Percentiles rank a stretch among this genome's conserved stretches.
Evolutionary conservation across 192 early-diverging fungal species (phyloP).

Genomic region (Lobosporangium transversale): DNA sequence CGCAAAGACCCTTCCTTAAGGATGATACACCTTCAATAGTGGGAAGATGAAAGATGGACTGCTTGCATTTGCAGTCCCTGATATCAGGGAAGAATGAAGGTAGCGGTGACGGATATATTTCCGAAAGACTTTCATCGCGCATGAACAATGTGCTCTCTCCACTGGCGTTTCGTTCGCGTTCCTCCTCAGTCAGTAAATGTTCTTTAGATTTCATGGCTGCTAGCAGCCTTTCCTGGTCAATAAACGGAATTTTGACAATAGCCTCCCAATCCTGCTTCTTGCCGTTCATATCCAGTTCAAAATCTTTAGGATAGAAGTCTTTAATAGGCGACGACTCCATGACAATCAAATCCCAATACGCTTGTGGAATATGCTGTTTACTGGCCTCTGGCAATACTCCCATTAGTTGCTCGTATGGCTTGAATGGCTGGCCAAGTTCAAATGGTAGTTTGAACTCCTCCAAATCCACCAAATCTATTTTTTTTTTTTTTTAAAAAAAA

Average conservation of each 20-base stretch:
- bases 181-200: conserved; percentile 65
- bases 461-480: conserved; percentile 61
- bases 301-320: conserved; percentile 93
- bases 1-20: conserved; percentile 68
- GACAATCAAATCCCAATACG: conserved; percentile 85
- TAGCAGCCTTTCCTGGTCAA: conserved; percentile 88
- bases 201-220: conserved; percentile 79
- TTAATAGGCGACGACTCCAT: conserved; percentile 88
- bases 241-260: conserved; percentile 98
- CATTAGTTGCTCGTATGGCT: conserved; percentile 98
- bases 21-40: conserved; percentile 62
- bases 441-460: conserved; percentile 75
- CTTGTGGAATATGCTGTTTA: conserved; percentile 82
- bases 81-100: conserved; percentile 79
- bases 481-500: too few relatives aligned
- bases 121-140: conserved; percentile 54
- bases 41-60: conserved; percentile 66
- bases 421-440: conserved; percentile 86
- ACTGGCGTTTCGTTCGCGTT: conserved; percentile 65
- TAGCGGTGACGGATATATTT: conserved; percentile 66
- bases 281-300: conserved; percentile 96
- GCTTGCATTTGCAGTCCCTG: conserved; percentile 53
- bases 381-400: conserved; percentile 93
- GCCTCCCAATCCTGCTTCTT: conserved; percentile 99
- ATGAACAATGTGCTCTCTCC: conserved; percentile 75